These are phyloP conservation scores for Sugiyamaella novakii DNA, from an alignment of 1,139 yeast genomes.

Conservation along the genomic window DNA sequence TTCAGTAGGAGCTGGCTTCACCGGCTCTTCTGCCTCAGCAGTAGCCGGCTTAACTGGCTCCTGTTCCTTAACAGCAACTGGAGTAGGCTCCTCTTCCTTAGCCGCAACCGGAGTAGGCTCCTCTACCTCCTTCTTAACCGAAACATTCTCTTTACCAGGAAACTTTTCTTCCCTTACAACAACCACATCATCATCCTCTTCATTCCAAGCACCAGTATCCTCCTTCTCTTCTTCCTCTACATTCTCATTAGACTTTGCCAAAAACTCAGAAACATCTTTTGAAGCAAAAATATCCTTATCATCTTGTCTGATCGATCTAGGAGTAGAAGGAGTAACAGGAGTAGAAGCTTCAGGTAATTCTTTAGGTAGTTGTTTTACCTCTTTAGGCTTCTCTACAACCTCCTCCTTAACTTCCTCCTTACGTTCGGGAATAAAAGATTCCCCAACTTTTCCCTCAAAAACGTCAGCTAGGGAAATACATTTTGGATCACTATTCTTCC, in stretches of 20 bases:
- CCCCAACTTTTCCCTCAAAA: slow-evolving; percentile 68
- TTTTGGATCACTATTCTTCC: slow-evolving; percentile 78
- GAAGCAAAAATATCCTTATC: slow-evolving; percentile 54
- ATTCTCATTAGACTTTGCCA: slow-evolving; percentile 56
- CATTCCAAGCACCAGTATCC: slow-evolving; percentile 37
- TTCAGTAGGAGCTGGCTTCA: not conserved
- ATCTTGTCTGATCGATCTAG: slow-evolving; percentile 39
- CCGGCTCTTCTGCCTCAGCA: not conserved
- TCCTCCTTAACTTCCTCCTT: slow-evolving; percentile 22
- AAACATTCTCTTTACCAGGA: not conserved
- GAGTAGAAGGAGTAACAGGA: slow-evolving; percentile 30
- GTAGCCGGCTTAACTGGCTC: not conserved
- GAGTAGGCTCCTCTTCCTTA: not conserved
- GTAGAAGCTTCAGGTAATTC: slow-evolving; percentile 25
- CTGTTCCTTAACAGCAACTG: not conserved
- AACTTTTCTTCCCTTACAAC: slow-evolving; percentile 4
- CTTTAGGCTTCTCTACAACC: slow-evolving; percentile 47
- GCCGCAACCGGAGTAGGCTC: not conserved
- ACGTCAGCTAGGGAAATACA: slow-evolving; percentile 73
- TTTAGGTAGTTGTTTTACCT: slow-evolving; percentile 31
- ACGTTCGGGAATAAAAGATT: slow-evolving; percentile 23
- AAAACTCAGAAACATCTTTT: slow-evolving; percentile 51
- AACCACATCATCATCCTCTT: slow-evolving; percentile 27
- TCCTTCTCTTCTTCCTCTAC: slow-evolving; percentile 35
- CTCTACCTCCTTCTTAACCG: not conserved